These are phyloP conservation scores for Fusarium domesticum DNA, from an alignment of 2,329 filamentous ascomycete species.

Conservation along the genomic window DNA sequence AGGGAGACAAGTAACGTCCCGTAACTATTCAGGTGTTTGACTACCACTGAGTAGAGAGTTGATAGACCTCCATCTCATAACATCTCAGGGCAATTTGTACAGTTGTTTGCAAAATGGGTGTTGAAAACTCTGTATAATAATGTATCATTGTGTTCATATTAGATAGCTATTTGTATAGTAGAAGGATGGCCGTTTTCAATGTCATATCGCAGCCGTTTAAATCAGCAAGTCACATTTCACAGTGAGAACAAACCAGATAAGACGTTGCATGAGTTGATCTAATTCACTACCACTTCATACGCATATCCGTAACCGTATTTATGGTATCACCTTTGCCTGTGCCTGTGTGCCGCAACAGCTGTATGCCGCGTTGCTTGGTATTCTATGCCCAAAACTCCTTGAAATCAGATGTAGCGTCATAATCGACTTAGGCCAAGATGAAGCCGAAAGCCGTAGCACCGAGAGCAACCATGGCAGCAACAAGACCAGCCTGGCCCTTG, in stretches of 20 bases:
- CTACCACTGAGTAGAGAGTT: no score
- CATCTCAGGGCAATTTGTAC: no score
- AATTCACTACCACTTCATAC: no score
- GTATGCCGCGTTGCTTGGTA: not conserved
- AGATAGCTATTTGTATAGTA: not conserved
- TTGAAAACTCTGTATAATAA: not conserved
- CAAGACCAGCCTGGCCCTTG: constrained; percentile 12
- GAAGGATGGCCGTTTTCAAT: no score
- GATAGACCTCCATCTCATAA: no score
- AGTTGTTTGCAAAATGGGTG: no score
- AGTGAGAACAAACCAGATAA: no score
- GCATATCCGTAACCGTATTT: not conserved
- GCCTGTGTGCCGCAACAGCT: not conserved
- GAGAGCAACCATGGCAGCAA: constrained; percentile 21
- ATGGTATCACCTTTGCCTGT: not conserved
- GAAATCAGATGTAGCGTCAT: not conserved
- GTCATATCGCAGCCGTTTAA: no score
- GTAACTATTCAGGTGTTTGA: no score
- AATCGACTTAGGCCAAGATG: constrained; percentile 18
- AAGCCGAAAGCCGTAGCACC: constrained; percentile 26
- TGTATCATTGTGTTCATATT: not conserved
- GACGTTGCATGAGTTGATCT: no score
- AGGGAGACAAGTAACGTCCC: not conserved
- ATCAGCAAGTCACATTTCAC: no score
- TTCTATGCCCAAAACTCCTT: not conserved